Conservation (phyloP, 1,284 basidiomycete species). For the Phylloporus sp. region DNA sequence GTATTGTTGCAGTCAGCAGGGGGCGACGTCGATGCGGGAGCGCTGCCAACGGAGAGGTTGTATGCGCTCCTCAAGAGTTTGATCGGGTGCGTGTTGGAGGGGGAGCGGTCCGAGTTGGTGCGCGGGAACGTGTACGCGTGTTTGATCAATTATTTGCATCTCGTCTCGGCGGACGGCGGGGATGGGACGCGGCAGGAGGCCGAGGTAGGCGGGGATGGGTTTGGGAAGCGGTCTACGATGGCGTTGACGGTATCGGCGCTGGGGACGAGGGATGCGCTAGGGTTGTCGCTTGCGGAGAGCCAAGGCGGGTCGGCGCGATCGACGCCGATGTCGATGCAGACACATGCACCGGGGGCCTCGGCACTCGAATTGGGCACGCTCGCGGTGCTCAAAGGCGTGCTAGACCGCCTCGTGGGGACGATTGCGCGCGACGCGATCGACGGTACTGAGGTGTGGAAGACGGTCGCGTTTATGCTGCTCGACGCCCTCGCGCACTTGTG, state of each 20-base stretch:
- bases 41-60: constrained; percentile 81
- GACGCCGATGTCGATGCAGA: constrained; percentile 28
- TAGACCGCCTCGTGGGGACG: constrained; percentile 79
- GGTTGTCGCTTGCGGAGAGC: constrained; percentile 40
- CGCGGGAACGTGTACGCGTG: constrained; percentile 97
- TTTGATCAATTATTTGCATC: constrained; percentile 87
- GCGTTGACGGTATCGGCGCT: constrained; percentile 41
- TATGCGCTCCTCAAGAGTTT: constrained; percentile 77
- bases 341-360: constrained; percentile 33
- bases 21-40: constrained; percentile 63
- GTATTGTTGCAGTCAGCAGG: constrained; percentile 64
- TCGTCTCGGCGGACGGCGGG: constrained; percentile 49
- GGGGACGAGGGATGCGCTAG: constrained; percentile 43
- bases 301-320: constrained; percentile 35
- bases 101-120: constrained; percentile 84
- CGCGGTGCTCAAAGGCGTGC: constrained; percentile 60
- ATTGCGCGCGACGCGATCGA: constrained; percentile 92
- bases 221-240: constrained; percentile 30
- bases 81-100: constrained; percentile 78
- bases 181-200: constrained; percentile 3
- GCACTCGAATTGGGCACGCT: constrained; percentile 67
- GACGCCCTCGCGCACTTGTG: constrained; percentile 77
- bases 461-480: constrained; percentile 87
- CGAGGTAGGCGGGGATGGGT: constrained; percentile 32
- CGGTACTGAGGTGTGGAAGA: constrained; percentile 96